A percentile compares a stretch with the other conserved stretches of the same genome.
phyloP scores from a whole-genome alignment of 148 eudicot species.

The Rhododendron henanense region DNA sequence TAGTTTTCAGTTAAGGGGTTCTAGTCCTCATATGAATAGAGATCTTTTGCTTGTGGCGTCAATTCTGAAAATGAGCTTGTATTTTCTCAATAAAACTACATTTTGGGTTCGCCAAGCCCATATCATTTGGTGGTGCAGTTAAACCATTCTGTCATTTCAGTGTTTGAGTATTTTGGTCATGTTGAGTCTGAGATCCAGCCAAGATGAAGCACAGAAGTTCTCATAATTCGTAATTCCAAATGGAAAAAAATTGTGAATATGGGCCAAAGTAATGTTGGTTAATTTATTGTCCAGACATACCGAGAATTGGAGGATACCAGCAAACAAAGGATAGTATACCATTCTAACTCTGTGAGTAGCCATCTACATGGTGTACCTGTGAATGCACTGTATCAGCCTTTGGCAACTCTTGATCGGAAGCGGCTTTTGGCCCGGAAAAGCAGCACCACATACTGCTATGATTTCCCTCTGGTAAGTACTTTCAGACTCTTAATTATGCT shows the following conservation, averaged over 20 bases:
- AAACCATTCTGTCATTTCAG: neutral
- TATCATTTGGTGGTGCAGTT: neutral
- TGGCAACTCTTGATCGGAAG: constrained; percentile 70
- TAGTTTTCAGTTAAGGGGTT: neutral
- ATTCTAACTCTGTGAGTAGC: constrained; percentile 45
- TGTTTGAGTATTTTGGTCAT: neutral
- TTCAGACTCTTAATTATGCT: neutral
- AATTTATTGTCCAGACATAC: constrained; percentile 48
- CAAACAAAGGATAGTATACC: constrained; percentile 55
- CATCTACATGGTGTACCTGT: constrained; percentile 73
- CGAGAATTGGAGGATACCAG: constrained; percentile 76
- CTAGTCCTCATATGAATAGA: neutral
- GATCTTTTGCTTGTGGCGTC: neutral
- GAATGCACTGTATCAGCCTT: constrained; percentile 62
- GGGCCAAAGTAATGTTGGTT: neutral
- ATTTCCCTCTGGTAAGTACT: constrained; percentile 73
- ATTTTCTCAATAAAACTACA: neutral
- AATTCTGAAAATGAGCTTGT: neutral
- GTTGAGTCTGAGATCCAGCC: constrained; percentile 2
- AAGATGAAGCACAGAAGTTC: neutral
- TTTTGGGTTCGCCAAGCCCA: neutral
- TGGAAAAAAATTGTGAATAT: neutral
- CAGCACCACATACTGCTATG: constrained; percentile 98
- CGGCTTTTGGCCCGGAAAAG: constrained; percentile 86
- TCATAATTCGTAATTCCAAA: neutral